Base-by-base conservation (phyloP, 2,329 filamentous ascomycete species). In the Plenodomus tracheiphilus region DNA sequence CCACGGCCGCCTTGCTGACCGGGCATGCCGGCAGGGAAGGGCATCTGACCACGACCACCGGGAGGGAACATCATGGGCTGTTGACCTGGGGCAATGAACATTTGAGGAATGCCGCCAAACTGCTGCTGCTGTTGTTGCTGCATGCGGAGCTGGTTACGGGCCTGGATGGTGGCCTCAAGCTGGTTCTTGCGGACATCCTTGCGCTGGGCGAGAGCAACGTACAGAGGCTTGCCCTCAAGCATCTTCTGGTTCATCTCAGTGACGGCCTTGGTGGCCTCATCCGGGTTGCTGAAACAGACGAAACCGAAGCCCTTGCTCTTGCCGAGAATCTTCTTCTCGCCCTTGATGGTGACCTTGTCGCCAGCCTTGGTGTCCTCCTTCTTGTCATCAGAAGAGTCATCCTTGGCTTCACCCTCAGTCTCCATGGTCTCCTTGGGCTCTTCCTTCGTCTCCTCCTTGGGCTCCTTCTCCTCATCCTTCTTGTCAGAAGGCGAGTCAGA, bases 301-400 rank as follows among this genome's bases (percentile, higher is more conserved):
- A 99, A 99, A 68, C 94, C 94, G 74, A 99, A 99, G 74, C 94
- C 94, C 84, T 97, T 99, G 87, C 91, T 96, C 89, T 97, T 97
- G 75, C 94, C 94, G 53, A 96, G 83, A 43, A 79, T 73, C 74
- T 82, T 84, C 78, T 85, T 85, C 68, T 83, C 78, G 46, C 79
- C 72, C 73, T 82, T 82, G 62, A 80, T 78, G 61, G 76, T 79
- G 66, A 79, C 74, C 64, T 78, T 76, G 59, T 76, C 72, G 51
- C 83, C 74, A 62, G 82, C 76, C 53, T 78, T 75, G 41, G 77
- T 77, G 8, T 81, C 75, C 37, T 79, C 79, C 54, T 82, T 85
- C 75, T 82, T 83, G 57, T 85, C 82, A 25, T 76, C 70, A 67
- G 81, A 83, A 68, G 84, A 80, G 55, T 82, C 76, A 48, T 77